Base-by-base conservation (phyloP, 2,329 filamentous ascomycete genomes). In the Reticulascus tulasneorum region DNA sequence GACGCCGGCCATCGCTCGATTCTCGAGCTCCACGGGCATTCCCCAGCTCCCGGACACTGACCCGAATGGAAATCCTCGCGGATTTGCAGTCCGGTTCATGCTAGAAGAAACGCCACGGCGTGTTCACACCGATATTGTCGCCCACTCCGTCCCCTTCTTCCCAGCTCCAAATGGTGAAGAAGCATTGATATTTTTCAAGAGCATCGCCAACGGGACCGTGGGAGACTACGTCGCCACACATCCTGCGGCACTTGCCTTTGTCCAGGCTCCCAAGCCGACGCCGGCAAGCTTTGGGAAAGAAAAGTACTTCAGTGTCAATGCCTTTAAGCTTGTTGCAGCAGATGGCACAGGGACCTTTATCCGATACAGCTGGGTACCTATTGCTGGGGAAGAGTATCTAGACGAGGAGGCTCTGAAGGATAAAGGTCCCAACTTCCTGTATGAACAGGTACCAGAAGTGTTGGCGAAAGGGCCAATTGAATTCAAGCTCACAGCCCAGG, bases 41-140 rank as follows among this genome's bases (percentile, higher is more conserved):
- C 72, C 72, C 5, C 40, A 59, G 2, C 64, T 77, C 40, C 66
- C 71, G 2, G 72, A 76, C 48, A 64, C 58, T 6, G 64, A 70
- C 28, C 45, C 60, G 9, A 66, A 65, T 33, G 63, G 65, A 42
- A 67, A 69, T 40, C 71, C 72, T 1, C 64, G 64, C 7, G 71
- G 71, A 17, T 51, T 75, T 5, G 71, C 60, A 4, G 49, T 73
- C 21, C 66, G 72, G 3, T 75, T 76, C 51, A 46, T 63, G 13
- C 60, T 74, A 4, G 52, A 55, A 9, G 50, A 54, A 25, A 45
- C 47, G 7, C 57, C 60, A 2, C 58, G 64, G 11, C 60, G 60
- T 29, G 52, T 61, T 15, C 75, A 79, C 53, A 78, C 74, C 2
- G 75, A 80, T 48, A 71, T 79, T 45, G 58, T 79, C 33, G 54